Base-by-base conservation (phyloP, 129 eudicot species). In the Cynara cardunculus region DNA sequence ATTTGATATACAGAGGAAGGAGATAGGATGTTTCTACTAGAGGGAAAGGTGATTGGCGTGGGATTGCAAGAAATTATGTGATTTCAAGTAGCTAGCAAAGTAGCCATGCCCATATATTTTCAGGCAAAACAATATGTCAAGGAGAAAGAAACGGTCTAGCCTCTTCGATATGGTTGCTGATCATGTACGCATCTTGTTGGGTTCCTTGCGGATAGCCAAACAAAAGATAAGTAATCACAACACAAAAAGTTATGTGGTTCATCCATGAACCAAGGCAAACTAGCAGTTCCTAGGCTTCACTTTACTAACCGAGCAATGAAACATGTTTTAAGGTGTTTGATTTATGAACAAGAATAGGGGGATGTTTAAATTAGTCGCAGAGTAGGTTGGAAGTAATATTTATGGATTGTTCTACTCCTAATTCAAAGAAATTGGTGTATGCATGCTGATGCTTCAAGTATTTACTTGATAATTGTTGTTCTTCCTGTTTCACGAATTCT, bases 21-120 rank as follows among this genome's bases (percentile, higher is more conserved):
- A 30, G 92, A 90, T 66, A 84, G 89, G 85, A 86, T 88, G 90
- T 90, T 90, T 83, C 78, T 90, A 18, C 87, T 88, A 78, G 95
- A 92, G 95, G 95, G 25, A 90, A 90, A 85, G 95, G 95, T 56
- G 95, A 90, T 49, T 90, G 95, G 95, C 92, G 95, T 5, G 95
- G 95, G 46, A 90, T 90, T 35, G 84, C 95, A 2, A 88, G 90
- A 19, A 88, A 82, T 80, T 90, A 86, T 78, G 95, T 90, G 18
- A 90, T 87, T 53, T 69, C 94, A 14, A 90, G 93, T 89, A 25
- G 93, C 93, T n/a, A n/a, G n/a, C n/a, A n/a, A n/a, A n/a, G n/a
- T 27, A 89, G 93, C 81, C 93, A 89, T 78, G 93, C 93, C 67
- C 93, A 81, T 90, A 90, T 85, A 88, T 90, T 78, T 86, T 90